Evolutionary conservation across 1,284 basidiomycete genomes (phyloP).

Genomic region (Lentinula novae-zelandiae): DNA sequence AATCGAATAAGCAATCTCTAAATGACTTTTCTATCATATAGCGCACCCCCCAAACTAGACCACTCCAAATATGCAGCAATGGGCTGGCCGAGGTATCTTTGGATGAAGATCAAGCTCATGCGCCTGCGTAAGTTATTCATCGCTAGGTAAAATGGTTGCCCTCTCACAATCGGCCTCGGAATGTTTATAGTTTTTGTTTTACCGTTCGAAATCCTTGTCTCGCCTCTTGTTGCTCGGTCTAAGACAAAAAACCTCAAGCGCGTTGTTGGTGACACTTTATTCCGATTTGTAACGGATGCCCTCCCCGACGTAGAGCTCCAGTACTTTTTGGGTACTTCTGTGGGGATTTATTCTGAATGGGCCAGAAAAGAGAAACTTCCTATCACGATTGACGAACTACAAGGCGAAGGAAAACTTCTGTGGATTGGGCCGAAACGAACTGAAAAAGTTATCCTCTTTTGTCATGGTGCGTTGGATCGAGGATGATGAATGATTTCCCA

Average conservation of each 20-base stretch:
- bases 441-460: constrained; percentile 25
- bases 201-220: not conserved
- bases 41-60: not conserved
- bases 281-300: constrained; percentile 2
- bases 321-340: constrained; percentile 3
- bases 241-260: constrained; percentile 4
- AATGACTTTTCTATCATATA: not conserved
- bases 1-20: too few species aligned
- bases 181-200: not conserved
- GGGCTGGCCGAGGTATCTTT: not conserved
- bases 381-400: constrained; percentile 22
- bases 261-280: constrained; percentile 1
- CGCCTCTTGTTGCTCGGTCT: not conserved
- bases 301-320: constrained; percentile 5
- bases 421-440: constrained; percentile 26
- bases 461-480: constrained; percentile 23
- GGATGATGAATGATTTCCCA: not conserved
- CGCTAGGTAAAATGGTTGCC: not conserved
- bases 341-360: constrained; percentile 2
- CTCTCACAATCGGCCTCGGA: not conserved
- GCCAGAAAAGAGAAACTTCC: not conserved
- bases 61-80: not conserved
- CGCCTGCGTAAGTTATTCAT: not conserved
- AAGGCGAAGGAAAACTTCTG: constrained; percentile 21
- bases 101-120: constrained; percentile 1